phyloP scores from a whole-genome alignment of 2,329 filamentous ascomycete genomes.

The Sporothrix dimorphospora region DNA sequence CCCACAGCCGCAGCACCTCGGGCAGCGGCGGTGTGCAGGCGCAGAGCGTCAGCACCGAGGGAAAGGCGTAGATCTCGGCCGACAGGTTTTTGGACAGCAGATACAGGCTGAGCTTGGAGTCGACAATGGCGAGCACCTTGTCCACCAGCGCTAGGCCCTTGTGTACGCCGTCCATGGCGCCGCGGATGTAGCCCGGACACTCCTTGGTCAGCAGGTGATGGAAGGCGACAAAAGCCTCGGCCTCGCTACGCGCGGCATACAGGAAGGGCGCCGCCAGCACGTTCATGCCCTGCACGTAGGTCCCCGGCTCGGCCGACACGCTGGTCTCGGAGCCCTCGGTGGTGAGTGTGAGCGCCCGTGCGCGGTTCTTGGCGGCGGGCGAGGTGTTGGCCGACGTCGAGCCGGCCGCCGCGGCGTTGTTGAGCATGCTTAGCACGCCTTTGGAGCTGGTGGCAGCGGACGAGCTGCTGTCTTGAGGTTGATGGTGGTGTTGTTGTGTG shows the following conservation, averaged over 20 bases:
- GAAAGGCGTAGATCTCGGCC: slow-evolving; percentile 95
- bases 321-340: slow-evolving; percentile 66
- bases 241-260: slow-evolving; percentile 91
- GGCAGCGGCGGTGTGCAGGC: slow-evolving; percentile 94
- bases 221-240: slow-evolving; percentile 91
- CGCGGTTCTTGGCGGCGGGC: slow-evolving; percentile 53
- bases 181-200: slow-evolving; percentile 90
- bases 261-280: slow-evolving; percentile 94
- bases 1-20: slow-evolving; percentile 91
- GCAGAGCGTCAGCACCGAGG: slow-evolving; percentile 90
- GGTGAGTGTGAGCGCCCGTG: slow-evolving; percentile 62
- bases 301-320: slow-evolving; percentile 67
- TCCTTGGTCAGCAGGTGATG: slow-evolving; percentile 84
- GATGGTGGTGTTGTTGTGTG: not conserved
- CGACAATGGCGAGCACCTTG: slow-evolving; percentile 86
- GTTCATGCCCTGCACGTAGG: slow-evolving; percentile 99
- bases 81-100: slow-evolving; percentile 84
- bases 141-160: slow-evolving; percentile 89
- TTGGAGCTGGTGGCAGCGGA: not conserved
- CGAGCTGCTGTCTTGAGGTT: slow-evolving; percentile 3
- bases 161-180: slow-evolving; percentile 97
- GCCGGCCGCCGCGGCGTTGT: slow-evolving; percentile 8
- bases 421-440: slow-evolving; percentile 26
- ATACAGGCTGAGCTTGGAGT: slow-evolving; percentile 82
- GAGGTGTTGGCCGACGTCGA: slow-evolving; percentile 41